phyloP scores from a whole-genome alignment of 495 filamentous ascomycete species.

The Extremus antarcticus region DNA sequence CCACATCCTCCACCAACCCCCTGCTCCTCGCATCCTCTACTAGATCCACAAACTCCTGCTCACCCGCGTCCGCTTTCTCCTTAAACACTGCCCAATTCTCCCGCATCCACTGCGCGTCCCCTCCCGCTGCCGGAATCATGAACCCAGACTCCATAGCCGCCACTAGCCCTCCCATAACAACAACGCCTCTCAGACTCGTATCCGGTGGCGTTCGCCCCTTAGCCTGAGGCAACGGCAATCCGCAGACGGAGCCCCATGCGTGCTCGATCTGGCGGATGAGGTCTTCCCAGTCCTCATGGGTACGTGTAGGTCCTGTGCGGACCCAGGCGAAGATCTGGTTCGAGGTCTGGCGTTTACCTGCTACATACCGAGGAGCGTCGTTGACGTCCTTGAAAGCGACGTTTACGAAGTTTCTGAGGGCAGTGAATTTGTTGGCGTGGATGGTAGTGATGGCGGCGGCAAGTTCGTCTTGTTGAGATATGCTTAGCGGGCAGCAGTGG shows the following conservation, averaged over 20 bases:
- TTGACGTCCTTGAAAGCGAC: slow-evolving; percentile 20
- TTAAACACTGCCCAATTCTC: slow-evolving; percentile 20
- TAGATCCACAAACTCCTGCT: slow-evolving; percentile 19
- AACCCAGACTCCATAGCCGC: slow-evolving; percentile 21
- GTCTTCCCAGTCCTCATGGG: slow-evolving; percentile 12
- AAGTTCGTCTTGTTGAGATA: slow-evolving; percentile 20
- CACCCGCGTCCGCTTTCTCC: slow-evolving; percentile 17
- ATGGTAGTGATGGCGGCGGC: slow-evolving; percentile 24
- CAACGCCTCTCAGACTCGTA: slow-evolving; percentile 17
- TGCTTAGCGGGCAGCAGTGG: slow-evolving; percentile 17
- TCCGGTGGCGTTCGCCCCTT: slow-evolving; percentile 10
- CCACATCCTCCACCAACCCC: slow-evolving; percentile 5
- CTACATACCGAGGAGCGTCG: not conserved
- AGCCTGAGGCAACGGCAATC: slow-evolving; percentile 1
- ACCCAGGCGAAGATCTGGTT: slow-evolving; percentile 24
- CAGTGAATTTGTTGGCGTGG: slow-evolving; percentile 22
- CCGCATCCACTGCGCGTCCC: slow-evolving; percentile 24
- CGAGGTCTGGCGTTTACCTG: not conserved
- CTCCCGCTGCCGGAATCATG: slow-evolving; percentile 19
- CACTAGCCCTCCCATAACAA: slow-evolving; percentile 21
- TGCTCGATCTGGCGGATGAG: slow-evolving; percentile 1
- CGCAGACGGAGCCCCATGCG: slow-evolving; percentile 17
- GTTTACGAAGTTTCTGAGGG: slow-evolving; percentile 25
- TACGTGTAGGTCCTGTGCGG: slow-evolving; percentile 19
- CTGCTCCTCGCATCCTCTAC: slow-evolving; percentile 18